Conservation (phyloP, 2,329 filamentous ascomycete species). For the Aspergillaceae sp. region DNA sequence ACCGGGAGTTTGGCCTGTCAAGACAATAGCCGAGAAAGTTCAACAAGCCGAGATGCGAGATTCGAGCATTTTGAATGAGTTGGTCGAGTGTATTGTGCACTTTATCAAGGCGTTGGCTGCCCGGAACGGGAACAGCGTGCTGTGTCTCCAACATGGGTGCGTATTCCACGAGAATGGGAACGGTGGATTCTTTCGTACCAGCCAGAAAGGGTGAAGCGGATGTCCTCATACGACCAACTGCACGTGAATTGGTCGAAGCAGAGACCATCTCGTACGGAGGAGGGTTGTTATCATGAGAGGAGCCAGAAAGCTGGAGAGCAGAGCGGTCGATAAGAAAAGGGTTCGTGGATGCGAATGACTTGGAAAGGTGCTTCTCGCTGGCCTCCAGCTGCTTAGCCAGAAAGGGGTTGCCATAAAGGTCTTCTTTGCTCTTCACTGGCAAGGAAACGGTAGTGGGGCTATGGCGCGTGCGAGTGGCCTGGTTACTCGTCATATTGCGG, state of each 20-base stretch:
- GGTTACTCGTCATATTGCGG: slow-evolving; percentile 26
- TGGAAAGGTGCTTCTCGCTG: slow-evolving; percentile 6
- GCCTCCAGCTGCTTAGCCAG: background rate
- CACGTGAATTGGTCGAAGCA: slow-evolving; percentile 34
- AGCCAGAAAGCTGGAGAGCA: slow-evolving; percentile 31
- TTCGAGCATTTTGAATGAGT: slow-evolving; percentile 33
- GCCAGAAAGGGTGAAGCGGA: slow-evolving; percentile 28
- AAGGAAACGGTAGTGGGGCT: slow-evolving; percentile 14
- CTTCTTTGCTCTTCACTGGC: slow-evolving; percentile 15
- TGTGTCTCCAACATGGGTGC: slow-evolving; percentile 32
- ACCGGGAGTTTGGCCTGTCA: slow-evolving; percentile 49
- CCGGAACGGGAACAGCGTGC: slow-evolving; percentile 19
- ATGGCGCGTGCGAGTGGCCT: slow-evolving; percentile 13
- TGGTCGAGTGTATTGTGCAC: slow-evolving; percentile 32
- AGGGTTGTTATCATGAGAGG: slow-evolving; percentile 32
- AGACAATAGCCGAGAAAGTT: slow-evolving; percentile 45
- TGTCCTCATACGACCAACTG: slow-evolving; percentile 32
- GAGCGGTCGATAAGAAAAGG: slow-evolving; percentile 33
- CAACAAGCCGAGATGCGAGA: slow-evolving; percentile 35
- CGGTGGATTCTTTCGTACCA: slow-evolving; percentile 25
- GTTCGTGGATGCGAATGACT: slow-evolving; percentile 19
- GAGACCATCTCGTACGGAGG: slow-evolving; percentile 34
- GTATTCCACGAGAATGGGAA: slow-evolving; percentile 36
- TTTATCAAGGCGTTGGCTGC: slow-evolving; percentile 25
- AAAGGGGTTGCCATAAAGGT: background rate